Percentiles rank a stretch among this genome's conserved stretches.
phyloP scores from a whole-genome alignment of 2,329 filamentous ascomycete genomes.

The Beauveria sp. region DNA sequence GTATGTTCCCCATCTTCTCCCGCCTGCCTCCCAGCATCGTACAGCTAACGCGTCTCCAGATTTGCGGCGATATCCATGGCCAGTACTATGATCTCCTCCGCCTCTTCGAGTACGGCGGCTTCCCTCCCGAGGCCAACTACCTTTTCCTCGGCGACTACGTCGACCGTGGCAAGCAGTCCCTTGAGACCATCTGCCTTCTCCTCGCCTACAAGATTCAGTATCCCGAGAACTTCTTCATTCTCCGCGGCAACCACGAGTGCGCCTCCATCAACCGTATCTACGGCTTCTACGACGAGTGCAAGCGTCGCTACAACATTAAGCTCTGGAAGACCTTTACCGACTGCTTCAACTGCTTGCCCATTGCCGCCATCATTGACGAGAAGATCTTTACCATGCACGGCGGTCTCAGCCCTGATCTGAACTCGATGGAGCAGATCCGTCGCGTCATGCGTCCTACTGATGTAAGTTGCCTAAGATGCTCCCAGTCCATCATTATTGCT shows the following conservation, averaged over 20 bases:
- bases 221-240: constrained; percentile 98
- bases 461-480: constrained; percentile 52
- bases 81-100: constrained; percentile 98
- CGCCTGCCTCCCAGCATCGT: background rate
- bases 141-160: constrained; percentile 99
- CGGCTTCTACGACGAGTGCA: constrained; percentile 99
- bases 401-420: constrained; percentile 90
- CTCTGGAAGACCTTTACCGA: constrained; percentile 99
- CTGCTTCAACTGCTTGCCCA: constrained; percentile 98
- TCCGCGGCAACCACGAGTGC: constrained; percentile 98
- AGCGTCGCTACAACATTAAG: constrained; percentile 98
- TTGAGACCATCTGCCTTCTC: constrained; percentile 95
- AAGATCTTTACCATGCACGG: constrained; percentile 99
- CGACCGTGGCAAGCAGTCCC: constrained; percentile 96
- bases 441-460: constrained; percentile 98
- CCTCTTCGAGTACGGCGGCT: constrained; percentile 96
- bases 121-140: constrained; percentile 98
- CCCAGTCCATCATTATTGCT: constrained; percentile 7
- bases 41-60: constrained; percentile 46
- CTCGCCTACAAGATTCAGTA: constrained; percentile 99
- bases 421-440: constrained; percentile 99
- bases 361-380: constrained; percentile 97
- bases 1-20: constrained; percentile 41
- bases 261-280: constrained; percentile 99
- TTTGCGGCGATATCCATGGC: constrained; percentile 97